A percentile compares a stretch with the other conserved stretches of the same genome.
Conservation (phyloP, 2,329 filamentous ascomycete genomes). For the Ophiostoma australiae region DNA sequence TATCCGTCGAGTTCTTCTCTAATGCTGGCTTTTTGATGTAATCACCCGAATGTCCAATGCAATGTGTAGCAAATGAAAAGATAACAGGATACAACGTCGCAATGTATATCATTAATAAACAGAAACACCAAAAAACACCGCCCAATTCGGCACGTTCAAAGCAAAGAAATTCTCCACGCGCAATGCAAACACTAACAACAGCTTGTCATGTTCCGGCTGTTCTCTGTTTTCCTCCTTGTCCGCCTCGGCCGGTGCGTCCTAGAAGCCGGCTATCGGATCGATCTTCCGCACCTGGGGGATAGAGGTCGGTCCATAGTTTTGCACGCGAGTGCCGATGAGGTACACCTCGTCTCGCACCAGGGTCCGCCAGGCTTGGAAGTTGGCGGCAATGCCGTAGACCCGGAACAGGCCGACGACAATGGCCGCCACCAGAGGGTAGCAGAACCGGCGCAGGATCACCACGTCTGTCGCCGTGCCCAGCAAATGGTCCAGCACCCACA, state of each 20-base stretch:
- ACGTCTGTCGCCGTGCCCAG: conserved; percentile 26
- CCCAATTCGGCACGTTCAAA: too few species aligned
- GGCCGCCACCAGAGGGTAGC: conserved; percentile 64
- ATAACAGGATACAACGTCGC: too few species aligned
- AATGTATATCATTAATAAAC: too few species aligned
- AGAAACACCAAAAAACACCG: too few species aligned
- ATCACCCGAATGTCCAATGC: too few species aligned
- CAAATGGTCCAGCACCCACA: conserved; percentile 11
- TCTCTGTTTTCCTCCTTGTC: not conserved
- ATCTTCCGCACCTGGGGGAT: not conserved
- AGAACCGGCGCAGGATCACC: conserved; percentile 47
- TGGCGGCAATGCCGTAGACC: conserved; percentile 50
- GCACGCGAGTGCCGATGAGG: conserved; percentile 85
- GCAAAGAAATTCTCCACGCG: too few species aligned
- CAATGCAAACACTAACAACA: too few species aligned
- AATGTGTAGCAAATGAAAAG: too few species aligned
- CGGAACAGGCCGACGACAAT: conserved; percentile 44
- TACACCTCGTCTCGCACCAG: conserved; percentile 92
- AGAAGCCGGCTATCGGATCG: not conserved
- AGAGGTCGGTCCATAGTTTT: conserved; percentile 68
- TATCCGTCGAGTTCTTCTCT: too few species aligned
- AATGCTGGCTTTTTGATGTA: too few species aligned
- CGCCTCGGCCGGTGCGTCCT: not conserved
- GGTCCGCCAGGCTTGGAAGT: conserved; percentile 70
- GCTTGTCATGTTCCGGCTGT: too few species aligned